These are phyloP conservation scores for Gnomoniopsis smithogilvyi DNA, from an alignment of 2,329 filamentous ascomycete species.

Conservation along the genomic window DNA sequence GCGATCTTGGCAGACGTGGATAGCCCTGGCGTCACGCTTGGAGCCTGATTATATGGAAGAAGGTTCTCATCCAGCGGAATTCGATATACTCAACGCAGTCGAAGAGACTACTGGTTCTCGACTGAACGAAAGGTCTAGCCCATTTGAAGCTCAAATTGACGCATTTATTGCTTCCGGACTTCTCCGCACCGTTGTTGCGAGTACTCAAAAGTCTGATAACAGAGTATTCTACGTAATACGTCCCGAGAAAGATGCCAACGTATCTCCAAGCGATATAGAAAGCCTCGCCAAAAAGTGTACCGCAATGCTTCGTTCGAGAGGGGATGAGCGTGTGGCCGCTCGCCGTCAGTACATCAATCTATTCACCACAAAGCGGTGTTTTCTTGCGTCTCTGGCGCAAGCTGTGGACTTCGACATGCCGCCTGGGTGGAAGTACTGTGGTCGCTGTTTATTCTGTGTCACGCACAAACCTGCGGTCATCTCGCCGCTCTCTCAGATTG, in stretches of 20 bases:
- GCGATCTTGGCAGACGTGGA: no score
- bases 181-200: no score
- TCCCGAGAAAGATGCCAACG: no score
- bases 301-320: neutral
- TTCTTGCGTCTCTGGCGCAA: neutral
- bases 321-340: neutral
- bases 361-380: neutral
- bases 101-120: no score
- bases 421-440: neutral
- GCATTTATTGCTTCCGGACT: no score
- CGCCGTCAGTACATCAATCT: neutral
- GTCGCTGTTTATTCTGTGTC: neutral
- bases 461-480: neutral
- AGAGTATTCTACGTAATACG: neutral
- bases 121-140: no score
- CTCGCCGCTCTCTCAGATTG: neutral
- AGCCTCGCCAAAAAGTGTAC: neutral
- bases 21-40: no score
- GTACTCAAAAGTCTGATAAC: no score
- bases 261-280: neutral
- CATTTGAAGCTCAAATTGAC: no score
- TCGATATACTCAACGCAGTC: no score
- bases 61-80: no score
- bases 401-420: neutral
- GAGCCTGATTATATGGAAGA: no score